Evolutionary conservation across 495 filamentous ascomycete genomes (phyloP).

Genomic region (Aspergillus olivimuriae): DNA sequence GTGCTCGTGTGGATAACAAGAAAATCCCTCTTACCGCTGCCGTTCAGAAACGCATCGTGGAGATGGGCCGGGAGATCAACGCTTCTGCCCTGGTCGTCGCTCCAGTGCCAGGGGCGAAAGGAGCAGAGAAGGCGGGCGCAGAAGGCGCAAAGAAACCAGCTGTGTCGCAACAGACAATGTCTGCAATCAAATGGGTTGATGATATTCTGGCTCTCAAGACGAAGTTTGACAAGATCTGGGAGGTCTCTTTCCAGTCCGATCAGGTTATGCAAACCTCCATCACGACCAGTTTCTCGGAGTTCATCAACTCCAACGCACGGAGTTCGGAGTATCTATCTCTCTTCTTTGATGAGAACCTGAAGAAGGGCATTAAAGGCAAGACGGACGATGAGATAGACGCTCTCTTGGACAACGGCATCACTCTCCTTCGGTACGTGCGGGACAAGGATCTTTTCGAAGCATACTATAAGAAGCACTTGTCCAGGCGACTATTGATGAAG

Average conservation of each 20-base stretch:
- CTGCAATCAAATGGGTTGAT: constrained; percentile 93
- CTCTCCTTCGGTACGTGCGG: constrained; percentile 73
- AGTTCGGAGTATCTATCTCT: constrained; percentile 90
- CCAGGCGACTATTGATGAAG: constrained; percentile 74
- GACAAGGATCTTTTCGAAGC: constrained; percentile 96
- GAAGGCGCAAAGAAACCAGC: constrained; percentile 33
- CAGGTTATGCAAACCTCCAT: constrained; percentile 73
- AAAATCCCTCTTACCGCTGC: constrained; percentile 64
- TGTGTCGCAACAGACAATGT: constrained; percentile 61
- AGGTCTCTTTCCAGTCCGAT: constrained; percentile 62
- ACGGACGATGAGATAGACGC: constrained; percentile 83
- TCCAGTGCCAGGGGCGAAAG: constrained; percentile 13
- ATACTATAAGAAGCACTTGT: constrained; percentile 98
- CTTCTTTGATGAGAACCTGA: constrained; percentile 95
- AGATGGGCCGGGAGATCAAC: constrained; percentile 79
- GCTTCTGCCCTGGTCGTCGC: constrained; percentile 41
- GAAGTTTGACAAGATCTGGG: constrained; percentile 80
- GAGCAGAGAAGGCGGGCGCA: constrained; percentile 27
- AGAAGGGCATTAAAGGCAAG: constrained; percentile 88
- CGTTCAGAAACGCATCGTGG: constrained; percentile 67
- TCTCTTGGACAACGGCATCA: constrained; percentile 85
- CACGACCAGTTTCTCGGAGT: constrained; percentile 76
- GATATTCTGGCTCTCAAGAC: constrained; percentile 79
- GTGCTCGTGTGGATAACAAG: constrained; percentile 68
- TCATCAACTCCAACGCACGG: constrained; percentile 80